These are phyloP conservation scores for Phytophthora pisi DNA, from an alignment of 352 stramenopile genomes.

Conservation along the genomic window DNA sequence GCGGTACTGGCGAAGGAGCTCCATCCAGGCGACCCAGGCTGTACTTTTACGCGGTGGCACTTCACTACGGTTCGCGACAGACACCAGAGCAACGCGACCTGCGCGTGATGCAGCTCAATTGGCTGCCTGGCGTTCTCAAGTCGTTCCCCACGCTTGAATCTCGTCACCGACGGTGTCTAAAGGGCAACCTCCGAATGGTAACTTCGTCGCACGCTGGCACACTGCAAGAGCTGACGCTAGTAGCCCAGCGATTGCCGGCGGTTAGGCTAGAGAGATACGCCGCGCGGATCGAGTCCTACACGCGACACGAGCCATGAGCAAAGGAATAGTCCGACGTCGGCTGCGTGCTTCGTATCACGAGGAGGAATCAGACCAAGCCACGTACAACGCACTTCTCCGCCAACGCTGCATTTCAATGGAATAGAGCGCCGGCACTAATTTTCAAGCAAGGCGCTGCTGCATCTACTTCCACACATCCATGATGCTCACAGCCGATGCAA, in stretches of 20 bases:
- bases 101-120: constrained; percentile 40
- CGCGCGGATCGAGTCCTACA: constrained; percentile 55
- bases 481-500: not conserved
- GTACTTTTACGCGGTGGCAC: constrained; percentile 45
- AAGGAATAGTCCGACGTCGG: constrained; percentile 12
- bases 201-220: constrained; percentile 30
- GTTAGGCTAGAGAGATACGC: constrained; percentile 52
- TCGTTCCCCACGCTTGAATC: constrained; percentile 49
- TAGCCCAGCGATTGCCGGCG: constrained; percentile 46
- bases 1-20: constrained; percentile 9
- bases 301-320: constrained; percentile 27
- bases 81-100: constrained; percentile 9
- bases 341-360: not conserved
- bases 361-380: constrained; percentile 22
- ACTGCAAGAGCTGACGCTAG: constrained; percentile 45
- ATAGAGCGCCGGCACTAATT: not conserved
- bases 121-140: constrained; percentile 59
- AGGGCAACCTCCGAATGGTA: constrained; percentile 47
- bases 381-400: not conserved
- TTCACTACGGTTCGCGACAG: constrained; percentile 37
- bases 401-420: constrained; percentile 1
- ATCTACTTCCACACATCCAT: constrained; percentile 6
- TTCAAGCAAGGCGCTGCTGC: not conserved
- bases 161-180: constrained; percentile 46
- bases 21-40: constrained; percentile 7